Evolutionary conservation across 2,329 filamentous ascomycete genomes (phyloP).

Genomic region (Coleophoma crateriformis): DNA sequence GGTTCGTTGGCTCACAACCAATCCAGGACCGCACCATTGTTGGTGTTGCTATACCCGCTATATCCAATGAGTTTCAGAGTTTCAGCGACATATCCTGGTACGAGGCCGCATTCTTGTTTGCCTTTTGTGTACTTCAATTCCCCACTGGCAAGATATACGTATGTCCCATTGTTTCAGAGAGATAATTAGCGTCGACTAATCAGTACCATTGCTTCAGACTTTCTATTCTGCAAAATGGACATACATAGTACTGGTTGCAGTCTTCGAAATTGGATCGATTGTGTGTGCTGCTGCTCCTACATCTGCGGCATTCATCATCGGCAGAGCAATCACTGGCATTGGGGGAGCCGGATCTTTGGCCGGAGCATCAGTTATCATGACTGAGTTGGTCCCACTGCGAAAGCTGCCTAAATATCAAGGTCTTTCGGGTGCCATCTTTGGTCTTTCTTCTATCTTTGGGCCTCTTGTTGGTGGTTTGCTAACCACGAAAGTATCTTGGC

Average conservation of each 20-base stretch:
- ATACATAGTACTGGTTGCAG: slow-evolving; percentile 28
- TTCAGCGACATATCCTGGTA: no score
- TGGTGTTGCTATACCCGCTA: no score
- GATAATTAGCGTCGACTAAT: no score
- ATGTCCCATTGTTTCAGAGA: no score
- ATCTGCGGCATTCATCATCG: slow-evolving; percentile 38
- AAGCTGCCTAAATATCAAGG: background rate
- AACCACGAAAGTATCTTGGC: background rate
- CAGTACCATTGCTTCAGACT: slow-evolving; percentile 4
- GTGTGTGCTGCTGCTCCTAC: slow-evolving; percentile 36
- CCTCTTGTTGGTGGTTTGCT: slow-evolving; percentile 19
- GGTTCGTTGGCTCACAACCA: no score
- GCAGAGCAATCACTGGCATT: slow-evolving; percentile 41
- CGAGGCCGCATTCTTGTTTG: no score
- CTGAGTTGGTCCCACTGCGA: slow-evolving; percentile 32
- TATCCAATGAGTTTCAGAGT: no score
- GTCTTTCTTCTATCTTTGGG: slow-evolving; percentile 11
- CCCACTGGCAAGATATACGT: no score
- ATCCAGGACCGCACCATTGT: no score
- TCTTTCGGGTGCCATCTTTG: slow-evolving; percentile 16
- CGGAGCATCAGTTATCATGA: slow-evolving; percentile 43
- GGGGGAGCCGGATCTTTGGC: slow-evolving; percentile 41
- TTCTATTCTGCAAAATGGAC: slow-evolving; percentile 8
- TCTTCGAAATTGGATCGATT: slow-evolving; percentile 43
- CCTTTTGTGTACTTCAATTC: no score